Base-by-base conservation (phyloP, 148 eudicot species). In the Persicaria tinctoria region DNA sequence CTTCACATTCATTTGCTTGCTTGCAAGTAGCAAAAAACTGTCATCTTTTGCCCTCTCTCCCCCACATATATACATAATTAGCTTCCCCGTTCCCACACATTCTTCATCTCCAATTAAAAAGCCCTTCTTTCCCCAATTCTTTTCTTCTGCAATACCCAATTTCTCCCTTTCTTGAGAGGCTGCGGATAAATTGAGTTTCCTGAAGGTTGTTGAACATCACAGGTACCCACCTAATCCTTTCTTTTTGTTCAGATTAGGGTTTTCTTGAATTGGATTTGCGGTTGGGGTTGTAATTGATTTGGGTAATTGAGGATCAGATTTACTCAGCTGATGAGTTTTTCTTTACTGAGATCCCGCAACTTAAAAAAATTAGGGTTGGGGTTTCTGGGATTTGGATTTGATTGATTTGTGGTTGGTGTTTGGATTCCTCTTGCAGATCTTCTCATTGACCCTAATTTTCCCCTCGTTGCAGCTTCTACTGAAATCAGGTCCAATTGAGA, bases 371-470 rank as follows among this genome's bases (percentile, higher is more conserved):
- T 64, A 41, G 70, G 70, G 45, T 13, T 38, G 32, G 69, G 69
- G 69, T 63, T 63, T 63, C 69, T 63, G 69, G 45, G 27, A 64
- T 41, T 64, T 64, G 70, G 41, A 64, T 64, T 38, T 11, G 70
- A 64, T 38, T 64, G 46, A 41, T 64, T 12, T 13, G 8, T 41
- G 5, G 13, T 64, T 44, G n/a, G n/a, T 41, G 10, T 23, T 23
- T 60, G 68, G 13, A 27, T 20, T 60, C 38, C 3, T 60, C 44
- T 60, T 60, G 10, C 8, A 32, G 70, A 41, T 66, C 68, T 63
- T 32, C 14, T 8, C 4, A 27, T 2, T 62, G 45, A 62, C 68
- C 68, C 12, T 7, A 8, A 23, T 10, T 27, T 62, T 27, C 11
- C 68, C 27, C 14, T 20, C 5, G 2, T 62, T 62, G 68, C 68